Evolutionary conservation across 441 rosid species (phyloP).

Genomic region (Kokia cookei): DNA sequence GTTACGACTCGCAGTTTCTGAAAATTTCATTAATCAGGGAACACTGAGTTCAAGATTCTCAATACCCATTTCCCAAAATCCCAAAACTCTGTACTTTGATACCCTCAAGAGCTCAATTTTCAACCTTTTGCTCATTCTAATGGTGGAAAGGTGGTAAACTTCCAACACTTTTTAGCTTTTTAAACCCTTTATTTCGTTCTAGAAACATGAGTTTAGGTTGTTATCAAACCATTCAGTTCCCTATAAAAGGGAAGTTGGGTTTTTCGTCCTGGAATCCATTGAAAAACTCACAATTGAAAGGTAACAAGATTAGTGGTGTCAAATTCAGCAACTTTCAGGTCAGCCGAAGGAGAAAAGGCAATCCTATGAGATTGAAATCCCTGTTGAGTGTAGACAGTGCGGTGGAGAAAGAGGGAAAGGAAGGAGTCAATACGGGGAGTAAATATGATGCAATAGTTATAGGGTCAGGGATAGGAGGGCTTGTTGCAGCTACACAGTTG

Average conservation of each 20-base stretch:
- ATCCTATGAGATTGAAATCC: slow-evolving; percentile 23
- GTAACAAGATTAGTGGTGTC: slow-evolving; percentile 10
- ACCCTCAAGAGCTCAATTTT: neutral
- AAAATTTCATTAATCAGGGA: neutral
- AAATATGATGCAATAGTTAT: slow-evolving; percentile 74
- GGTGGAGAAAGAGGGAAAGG: slow-evolving; percentile 24
- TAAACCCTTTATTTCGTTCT: neutral
- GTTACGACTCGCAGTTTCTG: neutral
- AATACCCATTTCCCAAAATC: neutral
- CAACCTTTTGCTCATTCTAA: neutral
- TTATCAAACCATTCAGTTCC: neutral
- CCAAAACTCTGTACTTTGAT: neutral
- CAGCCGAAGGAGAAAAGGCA: slow-evolving; percentile 13
- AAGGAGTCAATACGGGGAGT: slow-evolving; percentile 18
- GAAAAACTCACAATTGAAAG: slow-evolving; percentile 14
- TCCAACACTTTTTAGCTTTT: neutral
- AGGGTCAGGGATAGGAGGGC: slow-evolving; percentile 92
- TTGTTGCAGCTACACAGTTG: slow-evolving; percentile 86
- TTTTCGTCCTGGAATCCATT: neutral
- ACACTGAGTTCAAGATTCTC: neutral
- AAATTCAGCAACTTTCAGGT: slow-evolving; percentile 9
- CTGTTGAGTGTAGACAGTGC: slow-evolving; percentile 36
- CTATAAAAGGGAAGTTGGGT: neutral
- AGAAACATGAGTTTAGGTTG: slow-evolving; percentile 5
- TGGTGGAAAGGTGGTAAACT: neutral